Evolutionary conservation across 2,329 filamentous ascomycete genomes (phyloP), one percentile per base, ranked within the genome.

Genomic region (Venturia aucupariae): DNA sequence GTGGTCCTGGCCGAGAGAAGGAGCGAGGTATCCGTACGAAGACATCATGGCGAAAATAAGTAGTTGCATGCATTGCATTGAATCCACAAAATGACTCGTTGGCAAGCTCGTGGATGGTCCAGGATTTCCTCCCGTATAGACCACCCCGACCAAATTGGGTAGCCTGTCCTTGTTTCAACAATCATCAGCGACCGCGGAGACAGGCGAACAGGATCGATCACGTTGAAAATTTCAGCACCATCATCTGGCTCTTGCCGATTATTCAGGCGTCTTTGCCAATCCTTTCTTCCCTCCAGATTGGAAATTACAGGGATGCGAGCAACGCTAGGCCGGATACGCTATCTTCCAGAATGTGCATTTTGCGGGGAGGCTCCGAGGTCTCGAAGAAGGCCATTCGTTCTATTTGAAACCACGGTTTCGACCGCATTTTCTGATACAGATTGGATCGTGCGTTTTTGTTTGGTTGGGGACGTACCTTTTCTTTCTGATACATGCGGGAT

Each of bases 401-500:
- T 62, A 62, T 39, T 30, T 62, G 61, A 62, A 62, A 62, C 61
- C 11, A 10, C 24, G 24, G 61, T 62, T 62, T 62, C 61, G 32
- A 42, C 44, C 19, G 22, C 46, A 27, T 46, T 46, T 51, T 62
- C 60, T 62, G 42, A 38, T 17, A 62, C 41, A 60, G 15, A 6
- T 30, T 15, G 38, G 42, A 41, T 35, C 60, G 32, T 48, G 60
- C 10, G 27, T 17, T 30, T 6, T n/a, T n/a, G n/a, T 22, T 6
- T n/a, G 4, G 7, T 7, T 17, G 2, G 15, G 44, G 11, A 2
- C 38, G 10, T 41, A 13, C 60, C 24, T 35, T 62, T 41, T 35
- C 61, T 62, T 51, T 62, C 61, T 62, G 61, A 62, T 51, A 62
- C 61, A 62, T n/a, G 32, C 61, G 61, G 42, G 61, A 51, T 19